Base-by-base conservation (phyloP, 139 green algal genomes). In the Diplosphaera chodatii region DNA sequence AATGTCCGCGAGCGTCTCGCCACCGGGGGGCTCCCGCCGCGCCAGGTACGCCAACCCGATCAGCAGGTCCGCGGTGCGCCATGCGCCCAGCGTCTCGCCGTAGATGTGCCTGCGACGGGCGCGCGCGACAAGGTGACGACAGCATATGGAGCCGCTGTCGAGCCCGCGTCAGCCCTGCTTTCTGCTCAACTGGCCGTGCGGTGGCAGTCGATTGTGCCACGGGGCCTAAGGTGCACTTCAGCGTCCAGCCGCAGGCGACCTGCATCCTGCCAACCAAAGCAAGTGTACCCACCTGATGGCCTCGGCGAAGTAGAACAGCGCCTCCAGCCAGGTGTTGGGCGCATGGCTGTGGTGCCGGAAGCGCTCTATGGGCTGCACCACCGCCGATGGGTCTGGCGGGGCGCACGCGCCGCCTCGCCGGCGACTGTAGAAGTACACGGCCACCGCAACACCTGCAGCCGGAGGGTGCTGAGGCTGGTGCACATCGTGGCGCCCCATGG, bases 31-130 rank as follows among this genome's bases (percentile, higher is more conserved):
- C 18, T 88, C 76, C 20, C 80, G 74, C 22, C 88, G 74, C 1
- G 84, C 84, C 23, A 96, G 69, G 75, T 96, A 96, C 0, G 83
- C 85, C 21, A 96, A 73, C 22, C 90, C 90, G 28, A 96, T 85
- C 33, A 96, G 85, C 65, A 96, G 72, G 76, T 96, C 90, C 27
- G 87, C 80, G 0, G 89, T 91, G 48, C 85, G 82, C 90, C 90
- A 96, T 10, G 84, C 73, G 1, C 83, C 86, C 29, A 96, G 65
- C 0, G 88, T 94, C 71, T 96, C 90, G 2, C 78, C 76, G n/a
- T 85, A 87, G 29, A 82, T 86, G 62, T 89, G 90, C 69, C 87
- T 92, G 77, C n/a, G n/a, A n/a, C n/a, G n/a, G n/a, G n/a, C n/a
- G n/a, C n/a, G n/a, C n/a, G n/a, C n/a, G n/a, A n/a, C n/a, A n/a